A percentile compares a stretch with the other conserved stretches of the same genome.
phyloP scores from a whole-genome alignment of 139 green algal genomes.

The Asterochloris erici region DNA sequence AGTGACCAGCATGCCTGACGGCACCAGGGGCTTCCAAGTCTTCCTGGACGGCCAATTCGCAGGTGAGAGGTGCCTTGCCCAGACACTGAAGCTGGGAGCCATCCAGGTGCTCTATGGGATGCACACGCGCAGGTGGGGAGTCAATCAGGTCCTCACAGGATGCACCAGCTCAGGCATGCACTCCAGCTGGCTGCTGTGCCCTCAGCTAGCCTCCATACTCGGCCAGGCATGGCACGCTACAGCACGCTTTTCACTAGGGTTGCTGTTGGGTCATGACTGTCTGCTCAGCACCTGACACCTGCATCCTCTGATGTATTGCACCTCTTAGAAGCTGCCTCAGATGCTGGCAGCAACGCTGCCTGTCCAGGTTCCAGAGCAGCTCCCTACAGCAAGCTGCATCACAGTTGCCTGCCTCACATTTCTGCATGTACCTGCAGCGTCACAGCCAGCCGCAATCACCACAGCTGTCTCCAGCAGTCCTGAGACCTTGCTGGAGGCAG shows the following conservation, averaged over 20 bases:
- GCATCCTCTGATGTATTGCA: no score
- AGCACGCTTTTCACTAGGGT: no score
- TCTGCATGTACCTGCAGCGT: neutral
- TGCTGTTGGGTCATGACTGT: neutral
- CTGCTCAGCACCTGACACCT: neutral
- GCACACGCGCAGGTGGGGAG: neutral
- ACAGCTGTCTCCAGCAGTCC: neutral
- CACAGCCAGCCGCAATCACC: neutral
- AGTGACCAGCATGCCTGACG: slow-evolving; percentile 11
- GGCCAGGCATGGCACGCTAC: neutral
- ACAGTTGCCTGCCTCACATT: neutral
- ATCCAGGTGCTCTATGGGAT: neutral
- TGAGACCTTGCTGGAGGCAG: slow-evolving; percentile 15
- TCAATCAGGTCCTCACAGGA: neutral
- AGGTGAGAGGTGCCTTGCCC: neutral
- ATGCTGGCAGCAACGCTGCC: neutral
- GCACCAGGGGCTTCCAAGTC: slow-evolving; percentile 1
- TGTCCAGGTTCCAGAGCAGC: neutral
- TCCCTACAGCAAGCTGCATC: neutral
- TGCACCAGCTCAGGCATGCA: neutral
- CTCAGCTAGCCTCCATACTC: neutral
- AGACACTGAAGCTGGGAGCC: neutral
- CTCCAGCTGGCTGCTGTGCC: neutral
- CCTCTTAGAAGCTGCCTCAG: neutral
- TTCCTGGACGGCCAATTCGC: slow-evolving; percentile 17